Percentiles rank a stretch among this genome's conserved stretches.
Conservation (phyloP, 129 eudicot species). For the Silybum marianum region DNA sequence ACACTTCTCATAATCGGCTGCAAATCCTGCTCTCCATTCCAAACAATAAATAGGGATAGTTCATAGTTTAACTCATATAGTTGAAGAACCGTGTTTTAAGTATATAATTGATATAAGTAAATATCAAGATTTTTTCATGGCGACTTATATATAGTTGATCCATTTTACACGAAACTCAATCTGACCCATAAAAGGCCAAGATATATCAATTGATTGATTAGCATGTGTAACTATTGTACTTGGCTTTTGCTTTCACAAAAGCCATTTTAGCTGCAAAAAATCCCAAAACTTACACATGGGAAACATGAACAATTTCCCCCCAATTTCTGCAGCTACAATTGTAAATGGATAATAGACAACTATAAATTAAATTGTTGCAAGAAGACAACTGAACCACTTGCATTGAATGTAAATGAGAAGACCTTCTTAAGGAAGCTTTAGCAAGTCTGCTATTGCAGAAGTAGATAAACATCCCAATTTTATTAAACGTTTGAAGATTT, state of each 20-base stretch:
- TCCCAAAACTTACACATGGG: background rate
- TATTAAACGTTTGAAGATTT: background rate
- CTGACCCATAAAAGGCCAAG: background rate
- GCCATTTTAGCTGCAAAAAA: background rate
- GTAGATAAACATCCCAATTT: background rate
- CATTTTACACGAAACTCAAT: background rate
- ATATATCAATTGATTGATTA: background rate
- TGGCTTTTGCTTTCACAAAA: background rate
- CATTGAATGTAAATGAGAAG: background rate
- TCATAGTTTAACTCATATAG: no score
- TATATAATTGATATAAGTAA: background rate
- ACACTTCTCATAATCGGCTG: background rate
- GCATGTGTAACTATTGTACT: background rate
- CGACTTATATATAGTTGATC: background rate
- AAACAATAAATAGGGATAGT: no score
- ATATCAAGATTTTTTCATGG: background rate
- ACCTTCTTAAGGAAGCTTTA: background rate
- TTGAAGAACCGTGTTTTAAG: no score
- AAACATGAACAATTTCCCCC: background rate
- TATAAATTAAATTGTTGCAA: background rate
- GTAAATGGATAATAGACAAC: background rate
- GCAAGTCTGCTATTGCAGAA: background rate
- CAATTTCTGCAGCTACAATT: background rate
- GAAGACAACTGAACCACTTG: background rate
- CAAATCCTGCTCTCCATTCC: background rate